Base-by-base conservation (phyloP, 108 stramenopile genomes). In the Nitzschia sp. region DNA sequence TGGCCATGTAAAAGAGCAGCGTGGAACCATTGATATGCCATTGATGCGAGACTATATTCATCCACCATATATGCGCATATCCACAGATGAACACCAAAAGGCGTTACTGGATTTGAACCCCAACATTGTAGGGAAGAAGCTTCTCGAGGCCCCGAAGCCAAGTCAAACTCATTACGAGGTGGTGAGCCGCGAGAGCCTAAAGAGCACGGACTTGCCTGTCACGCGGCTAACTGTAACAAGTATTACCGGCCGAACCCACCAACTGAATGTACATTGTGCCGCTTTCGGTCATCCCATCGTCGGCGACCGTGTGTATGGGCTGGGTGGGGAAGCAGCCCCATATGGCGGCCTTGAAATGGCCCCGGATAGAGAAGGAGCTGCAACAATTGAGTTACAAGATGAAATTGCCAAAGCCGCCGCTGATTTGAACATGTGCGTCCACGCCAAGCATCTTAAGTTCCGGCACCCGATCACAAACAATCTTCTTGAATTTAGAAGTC, bases 231-330 rank as follows among this genome's bases (percentile, higher is more conserved):
- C 76, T 13, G 64, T 93, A 53, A 89, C 87, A 16, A 86, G 86
- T 30, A 78, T 89, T 63, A 79, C 89, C 13, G 92, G 91, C 2
- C 72, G 94, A 59, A 88, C 83, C 46, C 94, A 95, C 75, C 94
- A 95, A 66, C 68, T 95, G 52, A 91, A 91, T 77, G 84, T 90
- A 30, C 94, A 95, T 65, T 75, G 85, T 63, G 91, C 94, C 9
- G 88, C 88, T 15, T 85, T 92, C 75, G 94, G 94, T 6, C 94
- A 95, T 73, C 91, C 94, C 2, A 92, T 95, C 75, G 85, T 95
- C 4, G 94, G 90, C 9, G 94, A 95, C 59, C 60, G 63, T 35
- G 76, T 85, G 4, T 95, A 95, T 63, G 94, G 94, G 21, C 71
- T 75, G 28, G 63, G 79, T 58, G 92, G 92, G 16, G 83, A 80